Conservation (phyloP, 441 rosid genomes). For the Gossypium schwendimanii region DNA sequence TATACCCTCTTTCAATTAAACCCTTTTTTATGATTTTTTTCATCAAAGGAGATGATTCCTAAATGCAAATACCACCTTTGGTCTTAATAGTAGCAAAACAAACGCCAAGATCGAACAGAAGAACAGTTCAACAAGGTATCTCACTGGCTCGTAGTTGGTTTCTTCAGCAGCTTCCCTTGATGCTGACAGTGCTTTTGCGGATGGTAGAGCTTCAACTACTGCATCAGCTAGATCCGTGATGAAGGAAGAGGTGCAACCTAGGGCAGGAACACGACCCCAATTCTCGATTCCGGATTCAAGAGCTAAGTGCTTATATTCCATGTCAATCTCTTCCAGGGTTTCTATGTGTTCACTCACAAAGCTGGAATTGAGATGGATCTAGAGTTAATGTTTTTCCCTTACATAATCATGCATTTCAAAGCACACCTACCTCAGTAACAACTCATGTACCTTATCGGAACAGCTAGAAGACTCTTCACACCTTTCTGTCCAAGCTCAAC, state of each 20-base stretch:
- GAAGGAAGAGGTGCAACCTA: constrained; percentile 70
- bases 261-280: constrained; percentile 94
- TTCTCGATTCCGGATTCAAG: constrained; percentile 83
- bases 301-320: constrained; percentile 82
- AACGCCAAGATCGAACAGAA: constrained; percentile 59
- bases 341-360: constrained; percentile 97
- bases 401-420: not conserved
- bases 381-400: not conserved
- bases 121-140: constrained; percentile 48
- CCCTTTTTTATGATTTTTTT: not conserved
- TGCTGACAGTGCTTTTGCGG: constrained; percentile 46
- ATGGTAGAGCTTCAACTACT: constrained; percentile 77
- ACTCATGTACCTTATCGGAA: constrained; percentile 69
- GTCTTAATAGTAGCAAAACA: not conserved
- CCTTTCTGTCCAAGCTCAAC: constrained; percentile 90
- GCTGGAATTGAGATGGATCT: constrained; percentile 31
- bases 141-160: constrained; percentile 39
- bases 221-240: constrained; percentile 86
- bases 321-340: constrained; percentile 92
- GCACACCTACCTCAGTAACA: not conserved
- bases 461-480: constrained; percentile 85
- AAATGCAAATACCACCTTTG: not conserved
- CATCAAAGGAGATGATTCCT: not conserved
- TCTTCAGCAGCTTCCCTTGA: constrained; percentile 31
- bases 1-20: too few relatives aligned